Evolutionary conservation across 352 stramenopile genomes (phyloP).

Genomic region (Globisporangium abappressorium): DNA sequence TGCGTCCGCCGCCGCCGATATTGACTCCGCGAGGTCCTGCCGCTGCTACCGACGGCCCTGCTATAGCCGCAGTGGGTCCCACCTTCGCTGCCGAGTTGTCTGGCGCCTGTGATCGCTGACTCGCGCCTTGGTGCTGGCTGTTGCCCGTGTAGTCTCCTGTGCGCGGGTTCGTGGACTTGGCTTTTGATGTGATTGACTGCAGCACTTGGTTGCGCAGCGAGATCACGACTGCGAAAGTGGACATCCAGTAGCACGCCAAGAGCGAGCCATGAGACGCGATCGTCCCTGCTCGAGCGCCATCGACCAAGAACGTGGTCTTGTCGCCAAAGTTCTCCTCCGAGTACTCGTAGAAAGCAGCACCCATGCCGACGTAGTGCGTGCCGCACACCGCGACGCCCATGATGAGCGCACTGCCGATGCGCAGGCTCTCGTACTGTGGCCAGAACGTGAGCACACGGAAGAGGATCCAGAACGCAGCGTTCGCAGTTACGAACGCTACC

Average conservation of each 20-base stretch:
- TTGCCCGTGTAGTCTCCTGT: conserved; percentile 15
- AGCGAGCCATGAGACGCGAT: conserved; percentile 48
- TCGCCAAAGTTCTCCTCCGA: conserved; percentile 27
- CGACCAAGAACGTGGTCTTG: conserved; percentile 27
- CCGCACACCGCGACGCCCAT: conserved; percentile 68
- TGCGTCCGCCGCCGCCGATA: not conserved
- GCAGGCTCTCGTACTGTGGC: conserved; percentile 46
- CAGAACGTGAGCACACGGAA: conserved; percentile 68
- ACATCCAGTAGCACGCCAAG: conserved; percentile 60
- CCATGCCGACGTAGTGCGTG: conserved; percentile 61
- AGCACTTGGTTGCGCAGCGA: conserved; percentile 14
- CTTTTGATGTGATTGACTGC: conserved; percentile 5
- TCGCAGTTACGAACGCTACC: conserved; percentile 58
- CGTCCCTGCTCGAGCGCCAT: conserved; percentile 26
- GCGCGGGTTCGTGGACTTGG: conserved; percentile 10
- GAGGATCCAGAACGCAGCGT: conserved; percentile 66
- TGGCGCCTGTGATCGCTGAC: conserved; percentile 8
- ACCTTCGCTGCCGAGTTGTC: conserved; percentile 1
- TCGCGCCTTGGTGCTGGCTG: conserved; percentile 7
- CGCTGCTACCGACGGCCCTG: not conserved
- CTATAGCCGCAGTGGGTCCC: not conserved
- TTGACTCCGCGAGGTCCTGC: conserved; percentile 6
- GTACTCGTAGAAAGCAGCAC: conserved; percentile 36
- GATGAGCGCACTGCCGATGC: conserved; percentile 48
- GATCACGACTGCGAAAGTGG: conserved; percentile 19